phyloP scores from a whole-genome alignment of 1,284 basidiomycete species.

The Pterulicium gracile region DNA sequence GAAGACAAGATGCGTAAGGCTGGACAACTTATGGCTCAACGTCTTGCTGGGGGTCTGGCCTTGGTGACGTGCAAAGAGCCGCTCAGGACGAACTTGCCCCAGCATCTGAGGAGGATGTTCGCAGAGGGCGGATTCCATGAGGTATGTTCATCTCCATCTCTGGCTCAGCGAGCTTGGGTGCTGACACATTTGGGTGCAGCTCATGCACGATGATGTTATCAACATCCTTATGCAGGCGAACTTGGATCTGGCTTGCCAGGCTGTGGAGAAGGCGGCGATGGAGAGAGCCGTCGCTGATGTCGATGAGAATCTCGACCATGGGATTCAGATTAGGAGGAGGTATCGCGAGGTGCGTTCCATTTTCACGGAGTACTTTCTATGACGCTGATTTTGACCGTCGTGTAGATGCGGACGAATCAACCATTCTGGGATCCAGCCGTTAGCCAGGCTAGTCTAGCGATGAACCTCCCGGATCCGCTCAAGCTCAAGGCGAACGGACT shows the following conservation, averaged over 20 bases:
- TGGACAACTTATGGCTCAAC: constrained; percentile 94
- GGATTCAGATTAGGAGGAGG: constrained; percentile 79
- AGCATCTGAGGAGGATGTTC: constrained; percentile 76
- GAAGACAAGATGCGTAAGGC: constrained; percentile 88
- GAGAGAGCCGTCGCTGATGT: constrained; percentile 93
- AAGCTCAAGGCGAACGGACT: constrained; percentile 81
- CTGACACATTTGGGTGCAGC: constrained; percentile 25
- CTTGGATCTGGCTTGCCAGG: constrained; percentile 86
- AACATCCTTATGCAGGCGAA: constrained; percentile 87
- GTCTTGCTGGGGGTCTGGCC: constrained; percentile 92
- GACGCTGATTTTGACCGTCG: constrained; percentile 3
- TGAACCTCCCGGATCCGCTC: constrained; percentile 81
- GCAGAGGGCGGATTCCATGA: constrained; percentile 84
- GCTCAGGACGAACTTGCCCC: constrained; percentile 85
- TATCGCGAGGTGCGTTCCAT: constrained; percentile 63
- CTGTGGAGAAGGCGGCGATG: constrained; percentile 97
- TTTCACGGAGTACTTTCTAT: constrained; percentile 8
- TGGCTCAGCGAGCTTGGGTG: constrained; percentile 4
- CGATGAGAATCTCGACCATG: constrained; percentile 78
- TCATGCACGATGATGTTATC: constrained; percentile 63
- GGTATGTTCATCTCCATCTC: constrained; percentile 24
- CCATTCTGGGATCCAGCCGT: constrained; percentile 82
- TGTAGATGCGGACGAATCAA: constrained; percentile 53
- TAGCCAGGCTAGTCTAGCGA: constrained; percentile 65
- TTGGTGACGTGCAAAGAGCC: constrained; percentile 99